Evolutionary conservation across 2,329 filamentous ascomycete species (phyloP), one percentile per base, ranked within the genome.

Genomic region (Trichoderma gracile): DNA sequence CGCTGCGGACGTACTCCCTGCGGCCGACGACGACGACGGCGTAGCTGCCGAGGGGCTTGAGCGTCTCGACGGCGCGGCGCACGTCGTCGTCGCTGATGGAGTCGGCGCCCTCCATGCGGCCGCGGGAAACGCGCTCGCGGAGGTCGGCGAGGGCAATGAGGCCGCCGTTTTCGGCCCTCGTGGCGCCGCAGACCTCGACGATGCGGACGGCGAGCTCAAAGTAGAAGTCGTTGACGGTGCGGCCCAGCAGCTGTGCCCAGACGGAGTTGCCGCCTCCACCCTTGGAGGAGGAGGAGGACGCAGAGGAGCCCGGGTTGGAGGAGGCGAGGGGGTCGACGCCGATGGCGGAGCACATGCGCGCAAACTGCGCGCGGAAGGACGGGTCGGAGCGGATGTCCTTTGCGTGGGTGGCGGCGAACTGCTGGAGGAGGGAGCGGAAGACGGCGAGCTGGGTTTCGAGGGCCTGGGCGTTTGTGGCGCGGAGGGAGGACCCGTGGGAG

Each of bases 341-440:
- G 70, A 99, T 97, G 67, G 93, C 93, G 72, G 93, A 88, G 79
- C 95, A 99, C 95, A 99, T 99, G 76, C 94, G 92, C 3, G 95
- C 94, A 74, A 99, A 99, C 78, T 99, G 94, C 40, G 94, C 93
- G 67, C 95, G 92, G 78, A 99, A 99, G 9, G 87, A 89, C 6
- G 95, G 95, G 76, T 98, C 93, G 2, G 93, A 96, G 68, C 94
- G 93, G 66, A 99, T 99, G 72, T 97, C 95, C 74, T 93, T 93
- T 70, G 90, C 91, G 82, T 99, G 95, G 56, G 94, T 96, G 73
- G 94, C 85, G 50, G 93, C 92, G 78, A 99, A 99, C 77, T 96
- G 93, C 79, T 97, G 93, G 6, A 99, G 87, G 12, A 97, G 85
- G 19, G 92, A 95, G 73, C 96, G 93, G 83, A 99, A 99, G 73